Conservation (phyloP, 495 filamentous ascomycete species). For the Ramalina peruviana region DNA sequence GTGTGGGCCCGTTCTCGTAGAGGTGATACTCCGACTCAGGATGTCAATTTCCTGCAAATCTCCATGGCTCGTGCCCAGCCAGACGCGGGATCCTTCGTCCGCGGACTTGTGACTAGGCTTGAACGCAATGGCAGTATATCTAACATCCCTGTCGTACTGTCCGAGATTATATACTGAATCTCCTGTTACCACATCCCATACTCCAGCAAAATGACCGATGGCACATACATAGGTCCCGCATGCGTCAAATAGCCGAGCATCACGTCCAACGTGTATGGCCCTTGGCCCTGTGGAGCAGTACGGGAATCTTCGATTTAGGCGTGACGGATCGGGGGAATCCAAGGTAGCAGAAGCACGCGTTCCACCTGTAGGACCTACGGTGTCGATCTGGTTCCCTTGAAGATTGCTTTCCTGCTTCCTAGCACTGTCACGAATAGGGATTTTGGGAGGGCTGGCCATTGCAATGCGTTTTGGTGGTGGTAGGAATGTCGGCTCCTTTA, state of each 20-base stretch:
- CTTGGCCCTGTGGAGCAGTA: constrained; percentile 49
- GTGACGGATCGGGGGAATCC: constrained; percentile 75
- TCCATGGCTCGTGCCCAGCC: constrained; percentile 78
- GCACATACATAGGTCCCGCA: constrained; percentile 83
- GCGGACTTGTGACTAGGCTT: constrained; percentile 60
- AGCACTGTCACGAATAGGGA: neutral
- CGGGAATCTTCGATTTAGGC: constrained; percentile 73
- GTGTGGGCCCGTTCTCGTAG: constrained; percentile 55
- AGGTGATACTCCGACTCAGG: constrained; percentile 46
- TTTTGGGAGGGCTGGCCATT: neutral
- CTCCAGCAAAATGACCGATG: constrained; percentile 66
- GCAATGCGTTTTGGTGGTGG: constrained; percentile 31
- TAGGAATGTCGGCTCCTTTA: constrained; percentile 13
- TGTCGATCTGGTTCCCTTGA: constrained; percentile 3
- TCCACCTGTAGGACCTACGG: neutral
- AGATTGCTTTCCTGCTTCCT: neutral
- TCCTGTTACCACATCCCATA: constrained; percentile 74
- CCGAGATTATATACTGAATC: constrained; percentile 64
- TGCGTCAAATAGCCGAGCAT: constrained; percentile 71
- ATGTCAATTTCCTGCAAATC: constrained; percentile 85
- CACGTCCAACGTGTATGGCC: constrained; percentile 71
- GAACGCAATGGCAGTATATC: constrained; percentile 68
- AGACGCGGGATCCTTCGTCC: constrained; percentile 72
- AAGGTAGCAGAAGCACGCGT: constrained; percentile 8
- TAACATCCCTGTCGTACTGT: constrained; percentile 63